phyloP scores from a whole-genome alignment of 1,139 yeast genomes.

The Suhomyces terraborum region DNA sequence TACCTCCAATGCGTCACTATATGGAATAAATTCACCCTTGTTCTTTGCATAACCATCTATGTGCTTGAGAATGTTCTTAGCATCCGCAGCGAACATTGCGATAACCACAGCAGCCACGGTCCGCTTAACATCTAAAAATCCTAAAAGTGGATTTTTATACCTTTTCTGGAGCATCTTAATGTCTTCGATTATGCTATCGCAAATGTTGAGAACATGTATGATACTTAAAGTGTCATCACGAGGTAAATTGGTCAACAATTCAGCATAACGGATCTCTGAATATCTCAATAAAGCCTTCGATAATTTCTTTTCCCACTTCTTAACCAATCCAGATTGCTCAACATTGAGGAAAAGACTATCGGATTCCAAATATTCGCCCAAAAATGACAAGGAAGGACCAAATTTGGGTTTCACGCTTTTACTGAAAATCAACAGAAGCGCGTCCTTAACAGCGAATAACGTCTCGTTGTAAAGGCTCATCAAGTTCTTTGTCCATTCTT shows the following conservation, averaged over 20 bases:
- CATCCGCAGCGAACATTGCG: slow-evolving; percentile 64
- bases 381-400: slow-evolving; percentile 53
- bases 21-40: slow-evolving; percentile 44
- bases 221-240: slow-evolving; percentile 61
- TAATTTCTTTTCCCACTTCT: slow-evolving; percentile 55
- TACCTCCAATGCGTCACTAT: slow-evolving; percentile 62
- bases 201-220: slow-evolving; percentile 59
- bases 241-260: slow-evolving; percentile 59
- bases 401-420: slow-evolving; percentile 59
- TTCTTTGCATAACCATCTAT: slow-evolving; percentile 48
- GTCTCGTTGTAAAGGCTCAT: slow-evolving; percentile 50
- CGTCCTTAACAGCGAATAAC: slow-evolving; percentile 49
- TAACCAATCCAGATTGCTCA: slow-evolving; percentile 39
- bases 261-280: slow-evolving; percentile 62
- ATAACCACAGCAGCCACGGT: slow-evolving; percentile 60
- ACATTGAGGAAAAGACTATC: slow-evolving; percentile 47
- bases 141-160: slow-evolving; percentile 64
- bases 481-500: slow-evolving; percentile 54
- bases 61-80: slow-evolving; percentile 60
- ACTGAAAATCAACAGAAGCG: slow-evolving; percentile 50
- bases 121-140: slow-evolving; percentile 54
- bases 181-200: slow-evolving; percentile 54
- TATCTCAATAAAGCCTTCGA: slow-evolving; percentile 51
- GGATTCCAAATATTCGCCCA: slow-evolving; percentile 54
- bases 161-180: slow-evolving; percentile 58